Evolutionary conservation across 139 green algal genomes (phyloP), one percentile per base, ranked within the genome.

Genomic region (Chlorella sp.): DNA sequence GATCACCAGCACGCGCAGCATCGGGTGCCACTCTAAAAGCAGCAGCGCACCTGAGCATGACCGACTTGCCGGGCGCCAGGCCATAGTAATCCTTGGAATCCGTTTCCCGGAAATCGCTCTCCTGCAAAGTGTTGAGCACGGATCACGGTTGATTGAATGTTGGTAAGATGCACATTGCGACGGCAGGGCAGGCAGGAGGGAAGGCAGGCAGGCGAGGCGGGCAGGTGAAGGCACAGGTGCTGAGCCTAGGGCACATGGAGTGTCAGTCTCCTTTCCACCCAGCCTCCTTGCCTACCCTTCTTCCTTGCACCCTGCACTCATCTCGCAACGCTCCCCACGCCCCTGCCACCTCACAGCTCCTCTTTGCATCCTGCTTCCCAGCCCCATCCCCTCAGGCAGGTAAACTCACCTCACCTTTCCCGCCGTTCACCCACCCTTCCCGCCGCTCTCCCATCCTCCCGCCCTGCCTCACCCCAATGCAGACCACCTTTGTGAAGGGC

Each of bases 21-120:
- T 37, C 5, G 18, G 4, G 4, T 80, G n/a, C 73, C 73, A 37
- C n/a, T 2, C 14, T 7, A 28, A 28, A 71, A 71, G n/a, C 37
- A 22, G 0, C 24, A 1, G 39, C 93, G 34, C 91, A 98, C 96
- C 95, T 92, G 53, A 99, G 96, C 96, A 99, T 98, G 40, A 97
- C 95, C 30, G 86, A 91, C 94, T 99, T 99, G 40, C 96, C 96
- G 2, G 97, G 98, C 1, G 98, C 97, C 40, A 99, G 94, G 15
- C 98, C 98, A 89, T 98, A 99, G 92, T 98, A 99, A 81, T 96
- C 95, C 89, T 98, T 98, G 42, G 90, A 91, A 90, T 99, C 98
- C 30, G 92, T 81, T 91, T 98, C 91, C 88, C 94, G 92, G 94
- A 99, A 99, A 94, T 99, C 98, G 0, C 94, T 97, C 1, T 88